Base-by-base conservation (phyloP, 2,329 filamentous ascomycete species). In the Penicillium verrucosum region DNA sequence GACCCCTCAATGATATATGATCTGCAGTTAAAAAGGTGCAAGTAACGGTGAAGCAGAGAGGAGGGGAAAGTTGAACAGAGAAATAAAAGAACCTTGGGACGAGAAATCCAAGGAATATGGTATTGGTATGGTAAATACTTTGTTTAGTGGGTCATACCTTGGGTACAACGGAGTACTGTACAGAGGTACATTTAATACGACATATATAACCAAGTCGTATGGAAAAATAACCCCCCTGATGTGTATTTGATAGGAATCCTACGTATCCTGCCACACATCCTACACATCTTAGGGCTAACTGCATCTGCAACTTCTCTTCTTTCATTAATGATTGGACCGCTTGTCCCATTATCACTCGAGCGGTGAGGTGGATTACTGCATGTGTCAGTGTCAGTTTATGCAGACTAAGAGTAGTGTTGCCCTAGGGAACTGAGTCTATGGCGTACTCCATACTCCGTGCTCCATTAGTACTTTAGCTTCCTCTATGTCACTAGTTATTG, bases 41-140 rank as follows among this genome's bases (percentile, higher is more conserved):
- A 60, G 58, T 62, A 42, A 62, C 58, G 60, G 56, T 54, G 47
- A 60, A 50, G 51, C 34, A 46, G 48, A 34, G 34, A 47, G 44
- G 58, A 55, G 51, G 61, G 54, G 53, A 51, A 55, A 32, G 49
- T 32, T 47, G 38, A 54, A 25, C 6, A 41, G 21, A 21, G 21
- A 11, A 48, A 51, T 55, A 52, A 59, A 51, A 60, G 47, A 48
- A 50, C 10, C 21, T 25, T 27, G 16, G 50, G 56, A 64, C 29
- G 48, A 59, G 58, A 62, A 61, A 55, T 61, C 52, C 34, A 29
- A 29, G 12, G 21, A 50, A 54, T 58, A 56, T 50, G 43, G 48
- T 61, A 49, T 25, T 36, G 27, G 49, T 60, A 57, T 47, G 52
- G 52, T 56, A 56, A 23, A 50, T 56, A 59, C 57, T 8, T 34